Base-by-base conservation (phyloP, 176 grass and related monocot species). In the Puccinellia tenuiflora region DNA sequence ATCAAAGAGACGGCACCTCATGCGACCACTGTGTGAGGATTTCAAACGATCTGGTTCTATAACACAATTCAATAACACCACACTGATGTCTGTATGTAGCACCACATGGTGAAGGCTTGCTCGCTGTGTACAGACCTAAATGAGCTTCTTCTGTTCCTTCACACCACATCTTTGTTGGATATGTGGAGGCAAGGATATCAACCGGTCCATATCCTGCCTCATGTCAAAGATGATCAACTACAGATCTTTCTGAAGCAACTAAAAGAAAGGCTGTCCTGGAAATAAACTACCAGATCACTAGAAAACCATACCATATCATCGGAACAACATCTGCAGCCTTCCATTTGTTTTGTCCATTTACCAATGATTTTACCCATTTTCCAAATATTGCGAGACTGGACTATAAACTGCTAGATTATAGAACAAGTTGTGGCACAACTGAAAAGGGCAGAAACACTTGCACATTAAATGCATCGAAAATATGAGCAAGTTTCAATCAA, bases 151-250 rank as follows among this genome's bases (percentile, higher is more conserved):
- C 20, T 47, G 6, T 37, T 17, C 12, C 7, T 15, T 22, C 21
- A 22, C 5, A 48, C 13, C 18, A 68, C 35, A 77, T 21, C 31
- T 37, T 46, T 66, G 6, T 45, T 34, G 75, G 42, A 45, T 45
- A 45, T 11, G 11, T 45, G 11, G 42, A 45, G 42, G 42, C 42
- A 45, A 13, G 13, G 10, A 12, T 33, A 50, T 60, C 18, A 70
- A 76, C 30, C 20, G 21, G 7, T 43, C 42, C 42, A 45, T 26
- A 47, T 29, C 26, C 35, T 69, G 69, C 31, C 24, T 45, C 33
- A 67, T 42, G 42, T 16, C 71, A 35, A 81, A 12, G 9, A 88
- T 0, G 78, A 79, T 79, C 34, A 56, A n/a, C 46, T 45, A 75
- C 9, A 65, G 0, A 2, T 65, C 31, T 79, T 67, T 16, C 5